Percentiles rank a stretch among this genome's conserved stretches.
Conservation (phyloP, 495 filamentous ascomycete species). For the Neurospora intermedia region DNA sequence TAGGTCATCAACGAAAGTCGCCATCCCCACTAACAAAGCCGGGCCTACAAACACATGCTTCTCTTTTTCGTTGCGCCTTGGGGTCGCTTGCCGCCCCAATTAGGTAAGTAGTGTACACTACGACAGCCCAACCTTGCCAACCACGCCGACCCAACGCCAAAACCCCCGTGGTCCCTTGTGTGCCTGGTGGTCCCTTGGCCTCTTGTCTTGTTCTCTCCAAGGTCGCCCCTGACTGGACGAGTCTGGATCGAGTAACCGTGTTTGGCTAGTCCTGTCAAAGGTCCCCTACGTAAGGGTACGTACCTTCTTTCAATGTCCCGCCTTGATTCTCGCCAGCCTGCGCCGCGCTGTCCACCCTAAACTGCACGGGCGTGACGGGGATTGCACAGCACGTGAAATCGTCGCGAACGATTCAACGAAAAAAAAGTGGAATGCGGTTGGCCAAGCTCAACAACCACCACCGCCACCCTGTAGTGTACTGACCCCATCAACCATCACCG, state of each 20-base stretch:
- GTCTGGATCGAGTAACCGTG: not conserved
- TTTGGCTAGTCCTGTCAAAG: not conserved
- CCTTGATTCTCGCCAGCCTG: not conserved
- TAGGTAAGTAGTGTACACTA: not conserved
- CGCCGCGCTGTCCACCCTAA: not conserved
- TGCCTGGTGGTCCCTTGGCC: not conserved
- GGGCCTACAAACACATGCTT: not conserved
- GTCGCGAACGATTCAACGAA: not conserved
- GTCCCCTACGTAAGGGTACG: not conserved
- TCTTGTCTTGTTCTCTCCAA: not conserved
- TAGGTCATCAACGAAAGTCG: constrained; percentile 1
- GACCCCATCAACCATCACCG: not conserved
- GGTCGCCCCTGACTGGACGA: not conserved
- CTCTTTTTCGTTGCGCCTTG: not conserved
- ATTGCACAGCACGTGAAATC: not conserved
- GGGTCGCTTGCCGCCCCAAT: not conserved
- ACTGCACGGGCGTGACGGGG: not conserved
- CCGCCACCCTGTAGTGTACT: not conserved
- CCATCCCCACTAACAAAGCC: constrained; percentile 2
- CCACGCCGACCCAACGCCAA: not conserved
- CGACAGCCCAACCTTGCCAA: not conserved
- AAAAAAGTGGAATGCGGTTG: not conserved
- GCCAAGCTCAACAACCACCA: not conserved
- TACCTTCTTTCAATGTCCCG: not conserved
- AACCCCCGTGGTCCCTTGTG: not conserved